Conservation (phyloP, 345 rosid species). For the Triadica sebifera region DNA sequence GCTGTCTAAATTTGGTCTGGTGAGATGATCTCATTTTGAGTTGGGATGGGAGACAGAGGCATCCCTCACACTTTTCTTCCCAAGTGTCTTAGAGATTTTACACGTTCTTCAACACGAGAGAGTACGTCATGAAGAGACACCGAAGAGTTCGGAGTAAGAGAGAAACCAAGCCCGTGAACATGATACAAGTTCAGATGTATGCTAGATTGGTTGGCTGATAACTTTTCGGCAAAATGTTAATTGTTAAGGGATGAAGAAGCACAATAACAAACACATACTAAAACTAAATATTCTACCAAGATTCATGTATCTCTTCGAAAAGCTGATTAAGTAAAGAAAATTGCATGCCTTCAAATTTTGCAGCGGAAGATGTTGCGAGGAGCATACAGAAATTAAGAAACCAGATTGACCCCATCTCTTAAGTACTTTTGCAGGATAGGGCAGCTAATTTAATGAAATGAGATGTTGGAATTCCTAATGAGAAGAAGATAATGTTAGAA, state of each 20-base stretch:
- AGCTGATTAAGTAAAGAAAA: conserved; percentile 1
- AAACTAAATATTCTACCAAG: not conserved
- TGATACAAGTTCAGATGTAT: conserved; percentile 29
- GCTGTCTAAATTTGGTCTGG: conserved; percentile 21
- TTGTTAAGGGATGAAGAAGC: not conserved
- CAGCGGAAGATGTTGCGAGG: conserved; percentile 23
- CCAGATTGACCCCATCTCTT: conserved; percentile 21
- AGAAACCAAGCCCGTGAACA: conserved; percentile 26
- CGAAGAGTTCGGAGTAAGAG: conserved; percentile 15
- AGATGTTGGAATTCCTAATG: not conserved
- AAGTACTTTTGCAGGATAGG: not conserved
- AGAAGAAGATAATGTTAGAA: not conserved
- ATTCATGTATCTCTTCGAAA: not conserved
- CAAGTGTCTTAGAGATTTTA: conserved; percentile 19
- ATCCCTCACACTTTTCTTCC: not conserved
- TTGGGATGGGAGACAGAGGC: not conserved
- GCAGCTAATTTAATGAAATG: not conserved
- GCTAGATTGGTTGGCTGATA: conserved; percentile 13
- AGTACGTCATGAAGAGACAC: conserved; percentile 23
- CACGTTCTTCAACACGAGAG: conserved; percentile 31
- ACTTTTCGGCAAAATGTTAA: conserved; percentile 20
- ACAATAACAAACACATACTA: not conserved
- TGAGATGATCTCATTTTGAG: conserved; percentile 15
- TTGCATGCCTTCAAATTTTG: conserved; percentile 27
- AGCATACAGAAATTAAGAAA: conserved; percentile 16